Percentiles rank a stretch among this genome's conserved stretches.
These are phyloP conservation scores for Aeschynomene evenia DNA, from an alignment of 306 rosid genomes.

Conservation along the genomic window DNA sequence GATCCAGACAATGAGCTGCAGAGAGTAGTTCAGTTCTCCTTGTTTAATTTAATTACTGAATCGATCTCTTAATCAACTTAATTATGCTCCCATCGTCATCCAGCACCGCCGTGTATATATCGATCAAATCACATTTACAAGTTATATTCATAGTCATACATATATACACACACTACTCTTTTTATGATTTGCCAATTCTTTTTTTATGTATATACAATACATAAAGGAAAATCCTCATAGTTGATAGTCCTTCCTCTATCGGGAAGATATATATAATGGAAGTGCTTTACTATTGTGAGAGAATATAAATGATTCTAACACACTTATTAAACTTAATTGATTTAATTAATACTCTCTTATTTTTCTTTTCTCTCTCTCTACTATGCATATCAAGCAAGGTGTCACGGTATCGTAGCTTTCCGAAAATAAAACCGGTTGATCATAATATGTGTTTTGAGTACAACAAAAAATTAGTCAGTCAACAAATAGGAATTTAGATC, in stretches of 20 bases:
- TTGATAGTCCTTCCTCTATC: background rate
- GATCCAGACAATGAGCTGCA: background rate
- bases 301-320: conserved; percentile 28
- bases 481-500: no score
- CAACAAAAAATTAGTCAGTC: no score
- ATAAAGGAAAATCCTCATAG: background rate
- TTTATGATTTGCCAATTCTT: background rate
- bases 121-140: no score
- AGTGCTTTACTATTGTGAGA: conserved; percentile 7
- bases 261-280: conserved; percentile 16
- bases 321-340: background rate
- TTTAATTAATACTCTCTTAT: background rate
- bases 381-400: no score
- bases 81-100: conserved; percentile 23
- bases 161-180: background rate
- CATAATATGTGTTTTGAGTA: no score
- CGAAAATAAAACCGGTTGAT: no score
- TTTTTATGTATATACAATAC: background rate
- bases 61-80: conserved; percentile 29
- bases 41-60: conserved; percentile 14
- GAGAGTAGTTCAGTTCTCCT: no score
- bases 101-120: no score
- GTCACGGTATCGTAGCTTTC: no score
- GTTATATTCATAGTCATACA: no score
- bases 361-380: background rate